Evolutionary conservation across 2,329 filamentous ascomycete genomes (phyloP), one percentile per base, ranked within the genome.

Genomic region (Neospermospora avenae): DNA sequence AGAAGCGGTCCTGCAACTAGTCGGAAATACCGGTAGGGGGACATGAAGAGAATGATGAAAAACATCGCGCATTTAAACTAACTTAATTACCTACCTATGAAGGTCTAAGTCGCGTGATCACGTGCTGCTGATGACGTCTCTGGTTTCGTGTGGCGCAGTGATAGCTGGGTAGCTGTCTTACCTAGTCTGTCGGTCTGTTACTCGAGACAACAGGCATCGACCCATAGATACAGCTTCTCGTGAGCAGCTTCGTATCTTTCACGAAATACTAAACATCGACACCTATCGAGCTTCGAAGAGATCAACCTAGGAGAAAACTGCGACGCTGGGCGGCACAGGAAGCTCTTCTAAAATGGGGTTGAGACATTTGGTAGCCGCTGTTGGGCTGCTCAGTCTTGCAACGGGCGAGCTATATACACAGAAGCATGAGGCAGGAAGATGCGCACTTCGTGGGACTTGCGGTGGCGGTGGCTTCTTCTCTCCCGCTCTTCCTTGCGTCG

Each of bases 401-500:
- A 63, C 65, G 8, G 65, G 63, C 18, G 70, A 73, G 57, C 59
- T 61, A 34, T 69, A 67, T 34, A 80, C 78, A 18, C 66, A 72
- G 1, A 90, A 86, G 65, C 93, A 97, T 69, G 93, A 97, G 75
- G 80, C 87, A 53, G 93, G 93, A 42, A 84, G 93, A 65, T 98
- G 93, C 75, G 91, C 93, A 0, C 91, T 98, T 64, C 85, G 93
- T 53, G 92, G 92, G 7, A 89, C 96, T 65, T 99, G 95, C 73
- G 95, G 95, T 51, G 93, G 92, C 75, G 88, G 93, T 76, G 88
- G 88, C 64, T 89, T 95, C 73, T 98, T 98, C 70, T 91, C 92
- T 58, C 89, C 91, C 60, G 85, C 96, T 67, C 80, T 98, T 62
- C 95, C 95, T 3, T 99, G 95, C 73, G 86, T 93, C 14, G 93